Evolutionary conservation across 208 protist species (phyloP).

Genomic region (Novymonas esmeraldas): DNA sequence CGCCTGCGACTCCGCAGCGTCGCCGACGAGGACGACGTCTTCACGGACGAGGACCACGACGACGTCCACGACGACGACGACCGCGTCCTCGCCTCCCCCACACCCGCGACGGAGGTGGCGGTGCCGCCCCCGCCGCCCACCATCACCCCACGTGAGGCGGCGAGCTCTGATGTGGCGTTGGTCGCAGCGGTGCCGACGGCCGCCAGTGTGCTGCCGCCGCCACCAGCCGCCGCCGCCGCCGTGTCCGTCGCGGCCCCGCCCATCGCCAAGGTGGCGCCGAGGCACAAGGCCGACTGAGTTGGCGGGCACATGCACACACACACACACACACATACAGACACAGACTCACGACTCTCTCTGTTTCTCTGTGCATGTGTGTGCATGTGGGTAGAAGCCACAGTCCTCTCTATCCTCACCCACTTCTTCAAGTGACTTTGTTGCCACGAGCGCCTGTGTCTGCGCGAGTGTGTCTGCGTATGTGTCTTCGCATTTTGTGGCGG

Average conservation of each 20-base stretch:
- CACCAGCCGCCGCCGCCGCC: not conserved
- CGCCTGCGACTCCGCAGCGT: constrained; percentile 47
- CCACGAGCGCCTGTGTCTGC: not conserved
- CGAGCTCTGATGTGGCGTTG: constrained; percentile 16
- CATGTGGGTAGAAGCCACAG: too few species aligned
- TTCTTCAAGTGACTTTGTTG: not conserved
- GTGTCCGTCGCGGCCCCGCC: constrained; percentile 6
- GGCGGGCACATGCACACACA: too few species aligned
- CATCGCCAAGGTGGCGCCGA: constrained; percentile 13
- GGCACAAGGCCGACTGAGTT: constrained; percentile 6
- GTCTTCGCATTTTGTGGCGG: not conserved
- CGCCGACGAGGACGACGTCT: constrained; percentile 42
- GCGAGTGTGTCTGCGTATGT: not conserved
- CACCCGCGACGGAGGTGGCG: not conserved
- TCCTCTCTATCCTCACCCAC: not conserved
- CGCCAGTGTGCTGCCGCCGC: not conserved
- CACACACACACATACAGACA: too few species aligned
- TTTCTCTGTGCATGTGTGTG: too few species aligned
- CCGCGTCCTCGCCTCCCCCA: not conserved
- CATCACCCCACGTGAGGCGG: not conserved
- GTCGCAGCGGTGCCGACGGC: constrained; percentile 5
- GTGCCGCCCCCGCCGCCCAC: not conserved
- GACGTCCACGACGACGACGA: not conserved
- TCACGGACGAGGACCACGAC: constrained; percentile 27
- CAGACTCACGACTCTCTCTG: too few species aligned